Evolutionary conservation across 2,329 filamentous ascomycete genomes (phyloP), one percentile per base, ranked within the genome.

Genomic region (Aspergillus sp.): DNA sequence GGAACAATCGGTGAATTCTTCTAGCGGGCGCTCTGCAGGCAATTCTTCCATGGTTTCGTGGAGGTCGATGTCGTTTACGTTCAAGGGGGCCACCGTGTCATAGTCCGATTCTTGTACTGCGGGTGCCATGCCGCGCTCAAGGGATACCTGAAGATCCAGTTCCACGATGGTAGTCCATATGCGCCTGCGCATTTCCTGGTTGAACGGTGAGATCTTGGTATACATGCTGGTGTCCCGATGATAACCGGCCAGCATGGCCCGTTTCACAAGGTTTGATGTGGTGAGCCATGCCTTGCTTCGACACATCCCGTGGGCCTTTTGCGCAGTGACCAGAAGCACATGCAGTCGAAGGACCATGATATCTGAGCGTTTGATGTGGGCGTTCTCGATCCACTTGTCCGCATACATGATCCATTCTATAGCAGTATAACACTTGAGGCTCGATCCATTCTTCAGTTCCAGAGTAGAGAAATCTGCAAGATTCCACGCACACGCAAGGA

Each of bases 401-500:
- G 92, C 91, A 87, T 98, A 96, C 49, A 88, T 85, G 58, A 98
- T 90, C 71, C 93, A 97, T 66, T 90, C 88, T 23, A 73, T 54
- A 2, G 71, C 73, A 2, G 70, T 73, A 53, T 68, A 71, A 51
- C 68, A 70, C 46, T 63, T 66, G 40, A 73, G 61, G 14, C 61
- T 61, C 4, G 56, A 61, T 3, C 66, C 57, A 41, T 67, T 71
- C 44, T 72, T 72, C 6, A 66, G 60, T 25, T 70, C 64, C 2
- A 73, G 60, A 11, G 61, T 64, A 4, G 66, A 56, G 17, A 66
- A 47, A 51, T 75, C 69, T 5, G 70, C 67, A 14, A 75, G 60
- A n/a, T 71, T 75, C 71, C 73, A 76, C 6, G 73, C 73, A 52
- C 70, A 74, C 2, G 75, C 68, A 44, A 77, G 60, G 6, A 77